Conservation (phyloP, 148 eudicot species). For the Rhododendron mucronatum region DNA sequence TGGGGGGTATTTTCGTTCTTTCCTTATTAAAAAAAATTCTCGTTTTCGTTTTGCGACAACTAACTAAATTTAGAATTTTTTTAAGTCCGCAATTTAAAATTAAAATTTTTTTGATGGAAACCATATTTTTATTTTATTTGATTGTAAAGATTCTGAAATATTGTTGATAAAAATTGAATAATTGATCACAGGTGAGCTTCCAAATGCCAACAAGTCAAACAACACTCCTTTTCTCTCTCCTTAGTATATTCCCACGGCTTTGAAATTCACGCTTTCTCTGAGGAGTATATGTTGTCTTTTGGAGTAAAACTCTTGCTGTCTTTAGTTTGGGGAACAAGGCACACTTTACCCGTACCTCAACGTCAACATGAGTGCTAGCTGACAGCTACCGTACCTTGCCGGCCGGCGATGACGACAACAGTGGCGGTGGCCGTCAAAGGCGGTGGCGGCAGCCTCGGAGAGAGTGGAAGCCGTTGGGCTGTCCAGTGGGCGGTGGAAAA, state of each 20-base stretch:
- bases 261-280: not conserved
- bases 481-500: constrained; percentile 69
- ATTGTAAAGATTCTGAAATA: no score
- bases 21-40: no score
- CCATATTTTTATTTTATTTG: no score
- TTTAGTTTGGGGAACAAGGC: not conserved
- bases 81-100: no score
- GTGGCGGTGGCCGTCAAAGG: constrained; percentile 74
- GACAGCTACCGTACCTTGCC: no score
- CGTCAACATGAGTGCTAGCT: not conserved
- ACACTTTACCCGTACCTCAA: not conserved
- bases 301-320: not conserved
- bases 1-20: no score
- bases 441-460: constrained; percentile 30
- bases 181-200: no score
- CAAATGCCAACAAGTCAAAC: no score
- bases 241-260: not conserved
- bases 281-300: not conserved
- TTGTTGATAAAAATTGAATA: no score
- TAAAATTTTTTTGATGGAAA: no score
- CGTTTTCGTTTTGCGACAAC: no score
- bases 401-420: constrained; percentile 23
- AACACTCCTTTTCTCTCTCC: not conserved
- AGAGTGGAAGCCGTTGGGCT: constrained; percentile 66
- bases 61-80: no score